Percentiles rank a stretch among this genome's conserved stretches.
Evolutionary conservation across 345 rosid genomes (phyloP).

Genomic region (Acer saccharum): DNA sequence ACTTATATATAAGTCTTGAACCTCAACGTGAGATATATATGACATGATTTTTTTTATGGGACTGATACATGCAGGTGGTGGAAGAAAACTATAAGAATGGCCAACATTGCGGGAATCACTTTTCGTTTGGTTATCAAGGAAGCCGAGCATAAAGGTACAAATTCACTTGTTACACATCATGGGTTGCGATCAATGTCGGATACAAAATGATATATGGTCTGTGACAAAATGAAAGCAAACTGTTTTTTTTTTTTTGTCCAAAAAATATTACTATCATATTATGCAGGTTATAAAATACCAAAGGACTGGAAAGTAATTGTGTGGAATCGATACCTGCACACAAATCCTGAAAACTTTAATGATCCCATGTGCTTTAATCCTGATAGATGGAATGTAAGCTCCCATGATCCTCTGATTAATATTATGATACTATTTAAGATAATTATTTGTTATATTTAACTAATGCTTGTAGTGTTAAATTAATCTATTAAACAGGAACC

Average conservation of each 20-base stretch:
- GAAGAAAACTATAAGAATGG: slow-evolving; percentile 49
- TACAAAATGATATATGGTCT: no score
- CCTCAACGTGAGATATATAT: not conserved
- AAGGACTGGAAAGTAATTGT: slow-evolving; percentile 40
- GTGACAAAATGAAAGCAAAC: no score
- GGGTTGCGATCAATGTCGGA: not conserved
- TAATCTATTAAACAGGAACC: slow-evolving; percentile 23
- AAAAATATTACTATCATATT: not conserved
- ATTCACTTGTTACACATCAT: not conserved
- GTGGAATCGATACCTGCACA: slow-evolving; percentile 44
- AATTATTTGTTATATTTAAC: no score
- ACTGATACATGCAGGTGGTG: slow-evolving; percentile 25
- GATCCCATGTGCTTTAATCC: slow-evolving; percentile 46
- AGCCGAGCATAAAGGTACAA: slow-evolving; percentile 33
- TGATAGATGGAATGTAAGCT: slow-evolving; percentile 44
- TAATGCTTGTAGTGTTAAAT: not conserved
- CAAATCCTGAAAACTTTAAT: slow-evolving; percentile 30
- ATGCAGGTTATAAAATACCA: slow-evolving; percentile 43
- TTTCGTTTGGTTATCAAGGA: slow-evolving; percentile 29
- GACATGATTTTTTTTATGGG: not conserved
- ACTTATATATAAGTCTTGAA: no score
- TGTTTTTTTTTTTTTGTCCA: not conserved
- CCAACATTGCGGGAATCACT: slow-evolving; percentile 24
- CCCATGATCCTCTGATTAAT: not conserved
- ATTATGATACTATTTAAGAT: no score